Percentiles rank a stretch among this genome's conserved stretches.
phyloP scores from a whole-genome alignment of 2,329 filamentous ascomycete genomes.

The Ophiosphaerella herpotricha region DNA sequence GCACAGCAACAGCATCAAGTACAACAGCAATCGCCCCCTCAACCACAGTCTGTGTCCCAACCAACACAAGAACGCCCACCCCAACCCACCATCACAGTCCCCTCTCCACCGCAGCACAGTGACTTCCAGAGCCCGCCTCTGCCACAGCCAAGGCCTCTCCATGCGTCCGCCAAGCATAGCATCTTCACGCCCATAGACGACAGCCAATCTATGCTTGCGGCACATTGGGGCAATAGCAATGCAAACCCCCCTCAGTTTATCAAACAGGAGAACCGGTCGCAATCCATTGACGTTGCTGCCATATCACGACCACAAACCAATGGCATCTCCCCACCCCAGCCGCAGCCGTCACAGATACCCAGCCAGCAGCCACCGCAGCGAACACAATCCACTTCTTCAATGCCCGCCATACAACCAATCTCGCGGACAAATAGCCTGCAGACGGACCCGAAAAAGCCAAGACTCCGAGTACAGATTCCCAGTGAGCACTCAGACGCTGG shows the following conservation, averaged over 20 bases:
- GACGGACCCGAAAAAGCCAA: constrained; percentile 71
- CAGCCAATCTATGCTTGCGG: constrained; percentile 82
- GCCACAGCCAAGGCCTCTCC: constrained; percentile 68
- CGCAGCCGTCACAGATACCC: constrained; percentile 42
- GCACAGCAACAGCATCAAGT: constrained; percentile 49
- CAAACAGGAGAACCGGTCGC: constrained; percentile 59
- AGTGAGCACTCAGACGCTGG: constrained; percentile 84
- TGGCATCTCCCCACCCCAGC: constrained; percentile 60
- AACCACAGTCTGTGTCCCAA: constrained; percentile 74
- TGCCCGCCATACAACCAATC: constrained; percentile 73
- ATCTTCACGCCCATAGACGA: constrained; percentile 98
- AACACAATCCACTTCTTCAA: constrained; percentile 63
- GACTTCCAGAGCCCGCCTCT: constrained; percentile 58
- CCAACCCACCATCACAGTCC: constrained; percentile 44
- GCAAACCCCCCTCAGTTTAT: constrained; percentile 52
- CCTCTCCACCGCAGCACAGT: constrained; percentile 59
- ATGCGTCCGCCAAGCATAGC: constrained; percentile 73
- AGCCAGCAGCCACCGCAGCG: constrained; percentile 51
- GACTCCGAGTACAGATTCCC: constrained; percentile 92
- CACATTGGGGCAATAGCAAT: constrained; percentile 67
- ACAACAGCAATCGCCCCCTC: constrained; percentile 68
- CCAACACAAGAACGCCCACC: constrained; percentile 66
- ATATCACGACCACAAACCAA: constrained; percentile 52
- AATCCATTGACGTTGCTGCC: constrained; percentile 67
- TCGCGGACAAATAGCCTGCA: constrained; percentile 73